These are phyloP conservation scores for Colletotrichum cereale DNA, from an alignment of 2,329 filamentous ascomycete genomes.

Conservation along the genomic window DNA sequence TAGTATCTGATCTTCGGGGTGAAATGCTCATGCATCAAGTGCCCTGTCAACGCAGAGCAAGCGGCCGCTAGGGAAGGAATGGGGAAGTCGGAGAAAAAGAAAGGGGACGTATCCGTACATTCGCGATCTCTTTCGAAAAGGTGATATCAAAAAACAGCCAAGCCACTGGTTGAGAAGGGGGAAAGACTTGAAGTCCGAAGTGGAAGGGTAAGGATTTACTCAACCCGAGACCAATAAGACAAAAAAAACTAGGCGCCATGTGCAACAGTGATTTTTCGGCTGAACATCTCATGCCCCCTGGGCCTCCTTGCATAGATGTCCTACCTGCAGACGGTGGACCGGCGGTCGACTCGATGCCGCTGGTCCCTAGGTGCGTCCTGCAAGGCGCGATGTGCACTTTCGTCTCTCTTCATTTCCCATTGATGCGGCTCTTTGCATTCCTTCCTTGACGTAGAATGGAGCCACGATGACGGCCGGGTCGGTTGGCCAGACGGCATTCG, in stretches of 20 bases:
- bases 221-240: conserved; percentile 1
- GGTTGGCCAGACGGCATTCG: background rate
- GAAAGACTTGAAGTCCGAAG: background rate
- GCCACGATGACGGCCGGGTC: background rate
- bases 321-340: background rate
- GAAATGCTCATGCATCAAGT: background rate
- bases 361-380: background rate
- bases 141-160: background rate
- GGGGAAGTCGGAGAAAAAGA: background rate
- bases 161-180: background rate
- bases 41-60: conserved; percentile 1
- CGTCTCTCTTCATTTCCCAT: background rate
- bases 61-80: background rate
- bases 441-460: background rate
- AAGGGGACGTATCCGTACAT: background rate
- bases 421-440: conserved; percentile 4
- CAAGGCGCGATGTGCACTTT: background rate
- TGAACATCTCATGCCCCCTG: background rate
- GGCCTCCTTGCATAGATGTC: conserved; percentile 6
- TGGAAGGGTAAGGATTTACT: background rate
- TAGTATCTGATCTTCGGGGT: conserved; percentile 9
- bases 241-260: background rate
- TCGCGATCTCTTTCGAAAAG: background rate
- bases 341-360: background rate
- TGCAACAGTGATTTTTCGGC: background rate